Evolutionary conservation across 768 basidiomycete genomes (phyloP), one percentile per base, ranked within the genome.

Genomic region (Suillus discolor): DNA sequence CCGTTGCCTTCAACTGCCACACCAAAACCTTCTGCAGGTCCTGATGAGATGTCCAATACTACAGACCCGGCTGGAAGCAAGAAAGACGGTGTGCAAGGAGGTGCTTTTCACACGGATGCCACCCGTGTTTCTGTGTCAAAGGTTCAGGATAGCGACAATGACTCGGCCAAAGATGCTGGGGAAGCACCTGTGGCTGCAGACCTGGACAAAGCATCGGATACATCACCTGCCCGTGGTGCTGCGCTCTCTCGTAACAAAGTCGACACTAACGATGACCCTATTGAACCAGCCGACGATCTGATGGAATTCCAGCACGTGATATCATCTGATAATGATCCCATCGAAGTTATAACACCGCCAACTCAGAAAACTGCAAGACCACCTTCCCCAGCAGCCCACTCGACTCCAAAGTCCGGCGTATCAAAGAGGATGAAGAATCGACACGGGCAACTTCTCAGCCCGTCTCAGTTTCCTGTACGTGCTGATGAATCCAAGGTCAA

Each of bases 381-480:
- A 53, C 61, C 31, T 60, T 62, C 62, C 9, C 62, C 28, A 42
- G 23, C 23, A 9, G 54, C 64, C 59, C 72, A 64, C 20, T 66
- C 69, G 25, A 74, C 71, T 0, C 74, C 76, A 63, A 76, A 73
- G 23, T 74, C 76, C 6, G 78, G 80, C 11, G 72, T 81, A 13
- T 65, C 77, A 16, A 78, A 76, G 55, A 78, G 80, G 59, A 84
- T 83, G 78, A 84, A 79, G 74, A 75, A 77, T 57, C 79, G 82
- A 20, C 66, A 42, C 7, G 59, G 59, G 18, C 18, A 42, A 42
- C 25, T 28, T 60, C 25, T 25, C 57, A 61, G 38, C 38, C 62
- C 51, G 13, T 63, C 31, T 2, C 41, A 60, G 31, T 13, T 44
- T 3, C 59, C 59, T 60, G 59, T 60, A 16, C 59, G 41, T 28